phyloP scores from a whole-genome alignment of 78 protist species.

The Creolimax fragrantissima region DNA sequence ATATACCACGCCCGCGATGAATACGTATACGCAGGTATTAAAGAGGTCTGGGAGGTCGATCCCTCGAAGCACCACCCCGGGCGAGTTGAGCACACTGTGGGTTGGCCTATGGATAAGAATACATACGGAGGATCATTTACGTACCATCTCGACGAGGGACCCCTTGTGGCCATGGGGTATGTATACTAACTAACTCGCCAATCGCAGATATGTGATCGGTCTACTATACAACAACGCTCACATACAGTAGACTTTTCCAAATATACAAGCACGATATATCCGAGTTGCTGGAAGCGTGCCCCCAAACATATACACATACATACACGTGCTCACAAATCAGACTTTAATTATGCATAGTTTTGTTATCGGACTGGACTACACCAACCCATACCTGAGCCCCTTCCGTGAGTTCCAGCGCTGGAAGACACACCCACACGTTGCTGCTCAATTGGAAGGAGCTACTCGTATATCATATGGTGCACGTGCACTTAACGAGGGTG shows the following conservation, averaged over 20 bases:
- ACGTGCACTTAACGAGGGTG: conserved; percentile 93
- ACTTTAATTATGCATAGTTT: too few species aligned
- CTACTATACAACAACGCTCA: too few species aligned
- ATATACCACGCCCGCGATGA: too few species aligned
- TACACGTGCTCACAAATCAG: too few species aligned
- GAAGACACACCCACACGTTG: conserved; percentile 40
- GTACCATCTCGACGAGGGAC: conserved; percentile 75
- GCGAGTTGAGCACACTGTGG: conserved; percentile 73
- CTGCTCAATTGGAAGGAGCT: conserved; percentile 68
- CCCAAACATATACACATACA: too few species aligned
- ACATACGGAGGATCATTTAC: conserved; percentile 89
- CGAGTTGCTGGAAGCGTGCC: too few species aligned
- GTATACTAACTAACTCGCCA: too few species aligned
- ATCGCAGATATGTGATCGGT: too few species aligned
- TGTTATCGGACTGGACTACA: conserved; percentile 89
- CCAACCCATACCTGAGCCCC: conserved; percentile 81
- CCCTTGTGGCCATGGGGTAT: conserved; percentile 63
- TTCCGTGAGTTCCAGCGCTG: conserved; percentile 76
- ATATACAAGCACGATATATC: too few species aligned
- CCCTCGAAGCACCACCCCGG: conserved; percentile 58
- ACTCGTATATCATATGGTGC: conserved; percentile 84
- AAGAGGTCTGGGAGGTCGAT: conserved; percentile 80
- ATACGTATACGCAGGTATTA: too few species aligned
- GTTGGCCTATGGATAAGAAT: conserved; percentile 78
- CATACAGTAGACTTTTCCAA: too few species aligned